A percentile compares a stretch with the other conserved stretches of the same genome.
Conservation (phyloP, 495 filamentous ascomycete genomes). For the Penicillium goetzii region DNA sequence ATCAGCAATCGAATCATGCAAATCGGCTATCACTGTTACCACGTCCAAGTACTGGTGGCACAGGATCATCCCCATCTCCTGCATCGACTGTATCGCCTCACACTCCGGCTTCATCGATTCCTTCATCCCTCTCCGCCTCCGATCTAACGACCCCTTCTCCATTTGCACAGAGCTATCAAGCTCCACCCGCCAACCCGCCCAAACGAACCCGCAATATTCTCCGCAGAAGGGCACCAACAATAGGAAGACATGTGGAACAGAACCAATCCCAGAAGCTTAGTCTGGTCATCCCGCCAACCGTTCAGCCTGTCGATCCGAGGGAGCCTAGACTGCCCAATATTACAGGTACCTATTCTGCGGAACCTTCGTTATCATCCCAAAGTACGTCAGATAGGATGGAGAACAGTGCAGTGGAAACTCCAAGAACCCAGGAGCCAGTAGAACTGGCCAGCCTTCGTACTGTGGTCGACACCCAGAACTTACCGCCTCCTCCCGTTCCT, state of each 20-base stretch:
- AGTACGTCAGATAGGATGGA: constrained; percentile 19
- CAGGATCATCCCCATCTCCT: constrained; percentile 24
- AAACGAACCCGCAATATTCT: constrained; percentile 48
- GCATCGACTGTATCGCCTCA: constrained; percentile 22
- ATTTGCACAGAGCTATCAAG: constrained; percentile 17
- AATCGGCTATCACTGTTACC: constrained; percentile 40
- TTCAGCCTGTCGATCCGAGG: constrained; percentile 18
- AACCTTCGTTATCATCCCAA: constrained; percentile 14
- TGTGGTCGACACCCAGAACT: constrained; percentile 56
- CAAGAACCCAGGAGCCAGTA: constrained; percentile 36
- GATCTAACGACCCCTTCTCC: constrained; percentile 22
- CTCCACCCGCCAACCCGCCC: constrained; percentile 21
- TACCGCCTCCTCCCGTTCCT: constrained; percentile 69
- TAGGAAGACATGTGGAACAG: constrained; percentile 40
- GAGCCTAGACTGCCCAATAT: constrained; percentile 4
- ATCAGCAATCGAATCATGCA: constrained; percentile 27
- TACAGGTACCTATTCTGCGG: constrained; percentile 15
- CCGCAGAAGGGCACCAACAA: constrained; percentile 48
- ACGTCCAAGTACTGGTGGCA: constrained; percentile 33
- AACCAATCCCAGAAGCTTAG: constrained; percentile 40
- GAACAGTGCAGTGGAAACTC: constrained; percentile 22
- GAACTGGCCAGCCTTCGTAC: constrained; percentile 52
- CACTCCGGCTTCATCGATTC: constrained; percentile 24
- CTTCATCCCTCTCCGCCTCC: constrained; percentile 25
- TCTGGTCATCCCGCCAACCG: constrained; percentile 40